Base-by-base conservation (phyloP, 129 eudicot genomes). In the Flaveria ramosissima region DNA sequence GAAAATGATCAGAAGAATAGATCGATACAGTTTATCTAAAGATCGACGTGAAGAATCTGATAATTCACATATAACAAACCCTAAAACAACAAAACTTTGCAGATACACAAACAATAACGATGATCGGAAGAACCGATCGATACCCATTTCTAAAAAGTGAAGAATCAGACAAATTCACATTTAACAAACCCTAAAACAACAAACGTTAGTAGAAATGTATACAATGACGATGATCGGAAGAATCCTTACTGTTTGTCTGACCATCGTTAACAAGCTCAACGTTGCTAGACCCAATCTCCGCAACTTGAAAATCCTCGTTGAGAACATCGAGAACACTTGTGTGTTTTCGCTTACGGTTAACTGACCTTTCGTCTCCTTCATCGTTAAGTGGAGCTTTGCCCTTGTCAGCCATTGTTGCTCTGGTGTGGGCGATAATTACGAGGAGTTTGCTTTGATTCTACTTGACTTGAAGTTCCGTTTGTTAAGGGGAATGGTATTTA, bases 351-450 rank as follows among this genome's bases (percentile, higher is more conserved):
- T 45, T 68, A 3, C 13, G 56, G 57, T 46, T 68, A 68, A 56
- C 41, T 7, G 57, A 45, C 56, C 13, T 16, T 20, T 87, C 91
- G 63, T 79, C 78, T 68, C 73, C 55, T 1, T 36, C 50, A 45
- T 45, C 3, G 50, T 45, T 45, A 9, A 45, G 13, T 9, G 10
- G 3, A 45, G 13, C 50, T 45, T 36, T 36, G 41, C 41, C 41
- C 56, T 5, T 16, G 21, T 68, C 73, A 41, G 11, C 57, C 50
- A 45, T 45, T 45, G 50, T 45, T 1, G 12, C 12, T 8, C 13
- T 11, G 50, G 13, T 45, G 0, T 45, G 11, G 50, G 11, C 50
- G 50, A 45, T 45, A 1, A 45, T 45, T 45, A 45, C 50, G 11
- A 45, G 50, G 50, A 45, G 10, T 8, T 45, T 45, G 50, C 13